A percentile compares a stretch with the other conserved stretches of the same genome.
Evolutionary conservation across 371 early-diverging fungal genomes (phyloP).

Genomic region (Actinomucor elegans): DNA sequence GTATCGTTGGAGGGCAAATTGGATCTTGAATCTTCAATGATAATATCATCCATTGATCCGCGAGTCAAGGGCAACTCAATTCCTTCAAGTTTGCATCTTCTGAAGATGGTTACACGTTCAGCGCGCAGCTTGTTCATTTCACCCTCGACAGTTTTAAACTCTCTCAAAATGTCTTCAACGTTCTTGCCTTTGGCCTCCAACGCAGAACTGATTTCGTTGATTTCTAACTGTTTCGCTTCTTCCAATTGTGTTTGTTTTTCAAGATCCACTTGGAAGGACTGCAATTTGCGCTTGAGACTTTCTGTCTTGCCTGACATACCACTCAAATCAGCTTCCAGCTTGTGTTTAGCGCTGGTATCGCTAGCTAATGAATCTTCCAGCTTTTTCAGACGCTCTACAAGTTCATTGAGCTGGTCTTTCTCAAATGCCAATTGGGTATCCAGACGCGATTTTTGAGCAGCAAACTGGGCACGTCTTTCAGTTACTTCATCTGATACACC

Average conservation of each 20-base stretch:
- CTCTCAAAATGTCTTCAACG: constrained; percentile 68
- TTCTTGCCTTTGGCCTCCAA: constrained; percentile 63
- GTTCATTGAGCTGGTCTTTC: constrained; percentile 66
- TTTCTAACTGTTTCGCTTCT: constrained; percentile 55
- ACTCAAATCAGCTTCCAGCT: constrained; percentile 35
- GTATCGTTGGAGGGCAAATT: constrained; percentile 1
- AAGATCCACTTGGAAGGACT: constrained; percentile 37
- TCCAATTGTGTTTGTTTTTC: constrained; percentile 36
- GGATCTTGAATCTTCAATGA: constrained; percentile 59
- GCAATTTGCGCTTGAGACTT: constrained; percentile 29
- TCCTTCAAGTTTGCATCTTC: constrained; percentile 90
- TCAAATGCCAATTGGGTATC: constrained; percentile 80
- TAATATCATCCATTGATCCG: constrained; percentile 70
- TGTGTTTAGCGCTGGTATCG: constrained; percentile 32
- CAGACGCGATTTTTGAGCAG: constrained; percentile 73
- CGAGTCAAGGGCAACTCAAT: constrained; percentile 77
- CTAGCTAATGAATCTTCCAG: constrained; percentile 40
- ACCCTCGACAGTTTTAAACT: constrained; percentile 64
- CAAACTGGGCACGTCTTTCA: constrained; percentile 74
- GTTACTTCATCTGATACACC: constrained; percentile 67
- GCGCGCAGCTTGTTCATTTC: constrained; percentile 74
- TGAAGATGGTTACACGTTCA: constrained; percentile 76
- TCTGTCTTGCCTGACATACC: constrained; percentile 44
- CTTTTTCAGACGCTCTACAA: constrained; percentile 56
- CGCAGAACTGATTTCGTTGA: constrained; percentile 60